phyloP scores from a whole-genome alignment of 352 stramenopile species.

The Pythium insidiosum region DNA sequence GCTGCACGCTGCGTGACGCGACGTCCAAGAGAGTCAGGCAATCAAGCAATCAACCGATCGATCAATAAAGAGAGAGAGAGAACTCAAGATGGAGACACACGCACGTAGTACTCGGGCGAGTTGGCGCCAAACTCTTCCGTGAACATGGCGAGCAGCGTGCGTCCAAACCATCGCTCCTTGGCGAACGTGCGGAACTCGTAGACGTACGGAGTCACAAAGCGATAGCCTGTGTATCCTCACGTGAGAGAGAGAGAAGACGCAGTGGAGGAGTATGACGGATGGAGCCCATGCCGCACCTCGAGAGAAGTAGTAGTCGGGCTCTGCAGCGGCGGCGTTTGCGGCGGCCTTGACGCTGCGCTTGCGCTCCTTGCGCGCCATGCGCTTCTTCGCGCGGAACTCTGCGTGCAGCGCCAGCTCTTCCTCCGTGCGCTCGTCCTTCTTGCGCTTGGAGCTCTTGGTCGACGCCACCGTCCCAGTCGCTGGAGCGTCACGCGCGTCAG shows the following conservation, averaged over 20 bases:
- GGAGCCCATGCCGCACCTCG: too few species aligned
- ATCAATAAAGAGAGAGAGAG: too few species aligned
- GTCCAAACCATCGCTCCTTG: constrained; percentile 92
- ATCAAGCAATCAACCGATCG: too few species aligned
- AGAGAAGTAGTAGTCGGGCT: constrained; percentile 57
- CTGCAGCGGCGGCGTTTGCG: neutral
- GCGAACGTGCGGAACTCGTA: constrained; percentile 94
- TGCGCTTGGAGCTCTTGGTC: constrained; percentile 7
- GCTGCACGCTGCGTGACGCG: constrained; percentile 63
- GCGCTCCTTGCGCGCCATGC: constrained; percentile 35
- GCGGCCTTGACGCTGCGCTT: constrained; percentile 30
- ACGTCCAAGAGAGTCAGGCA: too few species aligned
- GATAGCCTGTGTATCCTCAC: too few species aligned
- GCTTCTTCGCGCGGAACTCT: constrained; percentile 31
- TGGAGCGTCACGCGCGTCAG: too few species aligned
- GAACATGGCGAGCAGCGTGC: constrained; percentile 90
- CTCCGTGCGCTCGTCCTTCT: constrained; percentile 12
- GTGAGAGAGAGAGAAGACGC: constrained; percentile 1
- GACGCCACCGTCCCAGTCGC: too few species aligned
- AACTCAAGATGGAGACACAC: neutral
- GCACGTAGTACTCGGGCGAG: constrained; percentile 76
- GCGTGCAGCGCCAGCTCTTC: constrained; percentile 16
- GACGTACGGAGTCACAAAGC: constrained; percentile 90
- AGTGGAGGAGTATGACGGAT: too few species aligned
- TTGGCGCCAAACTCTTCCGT: constrained; percentile 78